Evolutionary conservation across 2,329 filamentous ascomycete genomes (phyloP).

Genomic region (Ophiostoma novo-ulmi): DNA sequence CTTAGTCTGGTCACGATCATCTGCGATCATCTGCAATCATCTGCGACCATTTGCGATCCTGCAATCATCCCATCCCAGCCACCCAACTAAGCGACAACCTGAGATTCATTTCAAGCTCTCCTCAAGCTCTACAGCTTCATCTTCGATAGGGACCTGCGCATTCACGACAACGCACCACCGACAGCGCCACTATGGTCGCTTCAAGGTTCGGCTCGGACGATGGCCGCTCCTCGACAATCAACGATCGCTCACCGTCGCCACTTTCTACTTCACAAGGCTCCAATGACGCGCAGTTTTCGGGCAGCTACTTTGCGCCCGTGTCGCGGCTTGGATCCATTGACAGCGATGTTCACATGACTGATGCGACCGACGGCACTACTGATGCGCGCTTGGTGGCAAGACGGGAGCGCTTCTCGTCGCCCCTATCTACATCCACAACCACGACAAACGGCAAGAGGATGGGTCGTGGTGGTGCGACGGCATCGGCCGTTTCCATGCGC

Average conservation of each 20-base stretch:
- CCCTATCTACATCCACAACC: constrained; percentile 17
- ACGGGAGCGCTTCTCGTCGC: constrained; percentile 19
- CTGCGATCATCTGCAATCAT: background rate
- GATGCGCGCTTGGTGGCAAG: background rate
- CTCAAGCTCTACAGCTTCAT: background rate
- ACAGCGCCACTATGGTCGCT: constrained; percentile 12
- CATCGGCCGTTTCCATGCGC: background rate
- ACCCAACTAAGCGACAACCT: background rate
- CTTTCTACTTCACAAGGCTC: constrained; percentile 18
- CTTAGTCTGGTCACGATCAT: background rate
- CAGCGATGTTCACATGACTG: constrained; percentile 26
- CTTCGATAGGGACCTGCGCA: background rate
- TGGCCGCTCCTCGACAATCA: constrained; percentile 14
- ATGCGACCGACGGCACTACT: constrained; percentile 22
- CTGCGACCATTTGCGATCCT: background rate
- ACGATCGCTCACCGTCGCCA: constrained; percentile 20
- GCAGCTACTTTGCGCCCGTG: constrained; percentile 17
- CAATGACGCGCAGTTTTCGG: constrained; percentile 7
- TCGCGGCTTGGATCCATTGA: constrained; percentile 11
- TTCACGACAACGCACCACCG: background rate
- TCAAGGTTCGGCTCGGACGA: constrained; percentile 7
- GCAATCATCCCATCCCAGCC: background rate
- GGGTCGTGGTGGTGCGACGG: background rate
- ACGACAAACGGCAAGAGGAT: constrained; percentile 7
- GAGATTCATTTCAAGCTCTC: too few relatives aligned